A percentile compares a stretch with the other conserved stretches of the same genome.
phyloP scores from a whole-genome alignment of 192 early-diverging fungal species.

The Pilaira anomala region DNA sequence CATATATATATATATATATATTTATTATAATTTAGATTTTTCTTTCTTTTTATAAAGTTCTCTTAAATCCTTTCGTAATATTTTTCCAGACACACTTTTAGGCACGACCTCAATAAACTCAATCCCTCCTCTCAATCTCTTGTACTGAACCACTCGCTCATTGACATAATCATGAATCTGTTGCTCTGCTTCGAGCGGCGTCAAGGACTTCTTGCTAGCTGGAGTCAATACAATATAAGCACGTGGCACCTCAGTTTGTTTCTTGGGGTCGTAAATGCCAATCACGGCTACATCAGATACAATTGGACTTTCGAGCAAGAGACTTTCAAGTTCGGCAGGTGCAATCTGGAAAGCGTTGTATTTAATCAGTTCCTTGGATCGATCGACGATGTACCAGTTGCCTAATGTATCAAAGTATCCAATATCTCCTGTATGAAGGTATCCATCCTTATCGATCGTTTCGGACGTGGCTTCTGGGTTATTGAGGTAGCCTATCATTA shows the following conservation, averaged over 20 bases:
- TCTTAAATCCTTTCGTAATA: conserved; percentile 60
- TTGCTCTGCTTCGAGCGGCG: conserved; percentile 36
- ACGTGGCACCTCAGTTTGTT: conserved; percentile 74
- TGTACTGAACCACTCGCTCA: conserved; percentile 66
- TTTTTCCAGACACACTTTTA: conserved; percentile 81
- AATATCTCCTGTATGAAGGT: conserved; percentile 60
- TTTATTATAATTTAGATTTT: too few relatives aligned
- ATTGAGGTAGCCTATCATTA: conserved; percentile 65
- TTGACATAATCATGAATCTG: conserved; percentile 53
- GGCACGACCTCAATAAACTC: conserved; percentile 68
- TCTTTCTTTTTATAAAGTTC: not conserved
- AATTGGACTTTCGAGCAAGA: conserved; percentile 38
- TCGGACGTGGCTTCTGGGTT: conserved; percentile 42
- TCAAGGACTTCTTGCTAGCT: conserved; percentile 16
- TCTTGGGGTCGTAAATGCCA: conserved; percentile 58
- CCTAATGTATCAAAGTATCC: conserved; percentile 51
- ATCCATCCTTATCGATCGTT: conserved; percentile 49
- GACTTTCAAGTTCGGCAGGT: too few relatives aligned
- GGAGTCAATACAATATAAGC: conserved; percentile 72
- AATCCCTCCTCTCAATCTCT: conserved; percentile 75
- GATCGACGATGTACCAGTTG: conserved; percentile 68
- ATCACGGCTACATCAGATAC: conserved; percentile 75
- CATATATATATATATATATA: too few relatives aligned
- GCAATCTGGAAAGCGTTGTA: conserved; percentile 50
- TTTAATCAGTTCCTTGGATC: conserved; percentile 62